Evolutionary conservation across 2,329 filamentous ascomycete genomes (phyloP), one percentile per base, ranked within the genome.

Genomic region (Fusarium hostae): DNA sequence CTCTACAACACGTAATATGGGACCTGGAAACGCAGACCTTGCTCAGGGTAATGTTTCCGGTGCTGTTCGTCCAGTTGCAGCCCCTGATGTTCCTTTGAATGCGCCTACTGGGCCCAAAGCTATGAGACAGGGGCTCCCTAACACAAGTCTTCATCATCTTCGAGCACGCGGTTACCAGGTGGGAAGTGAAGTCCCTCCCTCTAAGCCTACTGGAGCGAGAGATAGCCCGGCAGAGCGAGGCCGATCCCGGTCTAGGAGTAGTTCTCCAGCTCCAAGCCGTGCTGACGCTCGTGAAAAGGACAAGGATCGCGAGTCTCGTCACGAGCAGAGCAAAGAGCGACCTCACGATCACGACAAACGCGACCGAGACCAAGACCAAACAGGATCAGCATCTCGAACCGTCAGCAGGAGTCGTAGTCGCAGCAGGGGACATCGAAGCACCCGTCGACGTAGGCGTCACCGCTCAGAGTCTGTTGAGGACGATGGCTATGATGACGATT

Each of bases 21-120:
- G 58, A 45, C 51, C 63, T 43, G 70, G 70, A 30, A 57, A 48
- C 54, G 32, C 22, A 57, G 63, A 63, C 45, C 39, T 58, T 43
- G 61, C 64, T 20, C 75, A 74, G 47, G 69, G 66, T 52, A 77
- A 71, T 64, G 70, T 71, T 32, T 48, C 72, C 16, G 75, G 73
- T 48, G 66, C 73, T 41, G 77, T 81, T 65, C 81, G 79, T 70
- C 79, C 78, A 55, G 77, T 78, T 64, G 63, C 80, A 45, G 78
- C 74, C 64, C 66, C 80, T 58, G 77, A 83, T 75, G 81, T 83
- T 56, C 89, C 89, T 47, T 81, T 90, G 82, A 94, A 87, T 82
- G 96, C 96, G 32, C 96, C 96, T 32, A 97, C 92, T 59, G 96
- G 95, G 13, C 96, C 96, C 51, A 95, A 96, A 82, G 96, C 96